Conservation (phyloP, 2,329 filamentous ascomycete genomes). For the Pseudogymnoascus sp. region DNA sequence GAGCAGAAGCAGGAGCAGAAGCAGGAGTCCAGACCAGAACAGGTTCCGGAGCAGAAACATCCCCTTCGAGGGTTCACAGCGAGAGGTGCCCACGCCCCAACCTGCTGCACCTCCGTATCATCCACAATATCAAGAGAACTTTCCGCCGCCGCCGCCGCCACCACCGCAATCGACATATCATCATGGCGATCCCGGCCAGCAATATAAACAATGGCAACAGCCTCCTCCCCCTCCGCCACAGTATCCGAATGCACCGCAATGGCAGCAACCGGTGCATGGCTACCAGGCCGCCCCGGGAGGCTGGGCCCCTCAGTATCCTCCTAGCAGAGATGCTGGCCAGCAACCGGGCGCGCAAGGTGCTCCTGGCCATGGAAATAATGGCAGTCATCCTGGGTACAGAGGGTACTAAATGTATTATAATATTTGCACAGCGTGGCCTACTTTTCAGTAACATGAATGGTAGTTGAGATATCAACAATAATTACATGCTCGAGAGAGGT, state of each 20-base stretch:
- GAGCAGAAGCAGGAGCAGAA: background rate
- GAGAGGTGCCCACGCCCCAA: background rate
- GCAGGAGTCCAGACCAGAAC: conserved; percentile 1
- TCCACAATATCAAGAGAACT: background rate
- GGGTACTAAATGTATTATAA: background rate
- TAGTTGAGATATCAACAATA: background rate
- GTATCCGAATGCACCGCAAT: background rate
- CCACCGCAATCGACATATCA: background rate
- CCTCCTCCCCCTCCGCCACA: background rate
- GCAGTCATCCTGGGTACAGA: background rate
- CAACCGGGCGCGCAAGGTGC: background rate
- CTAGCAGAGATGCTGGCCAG: background rate
- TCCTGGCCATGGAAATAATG: background rate
- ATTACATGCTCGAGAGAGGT: background rate
- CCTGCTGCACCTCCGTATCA: background rate
- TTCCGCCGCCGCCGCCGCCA: background rate
- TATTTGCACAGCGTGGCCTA: background rate
- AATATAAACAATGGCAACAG: background rate
- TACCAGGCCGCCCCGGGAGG: background rate
- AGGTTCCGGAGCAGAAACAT: background rate
- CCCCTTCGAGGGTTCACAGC: background rate
- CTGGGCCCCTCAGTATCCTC: background rate
- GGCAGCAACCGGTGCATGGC: background rate
- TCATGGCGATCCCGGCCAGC: background rate
- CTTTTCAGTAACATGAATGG: background rate